phyloP scores from a whole-genome alignment of 192 early-diverging fungal species.

The Phlyctochytrium arcticum region DNA sequence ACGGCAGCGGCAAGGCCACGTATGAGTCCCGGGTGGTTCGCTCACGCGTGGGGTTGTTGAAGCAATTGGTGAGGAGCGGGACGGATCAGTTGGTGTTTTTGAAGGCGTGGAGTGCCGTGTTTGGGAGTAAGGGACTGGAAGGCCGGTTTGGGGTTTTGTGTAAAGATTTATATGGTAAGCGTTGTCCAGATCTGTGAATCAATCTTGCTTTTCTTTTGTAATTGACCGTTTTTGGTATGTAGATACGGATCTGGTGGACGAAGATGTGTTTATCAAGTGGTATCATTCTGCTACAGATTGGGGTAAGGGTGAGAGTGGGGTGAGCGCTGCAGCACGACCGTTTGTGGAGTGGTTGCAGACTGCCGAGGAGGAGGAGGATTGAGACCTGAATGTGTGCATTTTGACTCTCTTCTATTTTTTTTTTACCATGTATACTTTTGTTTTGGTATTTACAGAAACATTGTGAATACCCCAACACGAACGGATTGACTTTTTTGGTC shows the following conservation, averaged over 20 bases:
- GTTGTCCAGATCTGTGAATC: neutral
- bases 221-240: neutral
- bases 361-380: slow-evolving; percentile 77
- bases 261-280: slow-evolving; percentile 74
- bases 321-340: slow-evolving; percentile 60
- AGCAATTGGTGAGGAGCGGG: slow-evolving; percentile 52
- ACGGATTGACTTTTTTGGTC: too few relatives aligned
- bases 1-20: slow-evolving; percentile 23
- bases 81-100: slow-evolving; percentile 57
- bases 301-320: slow-evolving; percentile 39
- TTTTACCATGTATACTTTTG: too few relatives aligned
- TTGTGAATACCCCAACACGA: too few relatives aligned
- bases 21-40: slow-evolving; percentile 22
- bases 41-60: slow-evolving; percentile 19
- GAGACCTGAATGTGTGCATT: too few relatives aligned
- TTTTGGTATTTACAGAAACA: too few relatives aligned
- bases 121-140: slow-evolving; percentile 43
- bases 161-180: slow-evolving; percentile 62
- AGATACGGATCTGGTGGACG: slow-evolving; percentile 67
- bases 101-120: slow-evolving; percentile 56
- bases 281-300: slow-evolving; percentile 37
- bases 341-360: slow-evolving; percentile 78
- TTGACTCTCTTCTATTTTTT: too few relatives aligned
- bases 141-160: slow-evolving; percentile 58
- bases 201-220: neutral